Conservation (phyloP, 306 rosid genomes). For the Mimosa pudica region DNA sequence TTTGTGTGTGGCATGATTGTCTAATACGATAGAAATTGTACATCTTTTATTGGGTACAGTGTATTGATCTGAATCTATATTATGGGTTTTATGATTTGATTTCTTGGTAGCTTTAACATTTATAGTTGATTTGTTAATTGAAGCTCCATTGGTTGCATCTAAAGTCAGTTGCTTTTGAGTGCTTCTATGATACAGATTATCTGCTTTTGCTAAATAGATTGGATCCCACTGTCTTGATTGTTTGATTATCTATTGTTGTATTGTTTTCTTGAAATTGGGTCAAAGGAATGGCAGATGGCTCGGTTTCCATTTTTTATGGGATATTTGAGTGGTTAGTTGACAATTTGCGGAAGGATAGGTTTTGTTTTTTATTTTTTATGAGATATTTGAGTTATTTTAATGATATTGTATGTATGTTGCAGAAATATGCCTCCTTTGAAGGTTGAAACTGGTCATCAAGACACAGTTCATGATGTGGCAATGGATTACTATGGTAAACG, state of each 20-base stretch:
- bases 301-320: constrained; percentile 8
- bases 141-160: too few relatives aligned
- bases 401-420: constrained; percentile 20
- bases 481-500: constrained; percentile 92
- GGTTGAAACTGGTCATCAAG: constrained; percentile 86
- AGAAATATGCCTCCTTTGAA: constrained; percentile 71
- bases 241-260: neutral
- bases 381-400: neutral
- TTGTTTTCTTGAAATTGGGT: constrained; percentile 11
- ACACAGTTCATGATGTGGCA: constrained; percentile 70
- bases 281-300: neutral
- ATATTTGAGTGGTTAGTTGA: neutral
- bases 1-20: constrained; percentile 6
- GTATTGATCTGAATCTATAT: neutral
- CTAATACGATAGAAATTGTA: neutral
- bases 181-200: neutral
- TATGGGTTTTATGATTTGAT: neutral
- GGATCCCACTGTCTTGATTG: neutral
- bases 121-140: too few relatives aligned
- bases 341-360: too few relatives aligned
- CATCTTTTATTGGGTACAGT: neutral
- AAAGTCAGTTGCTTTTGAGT: too few relatives aligned
- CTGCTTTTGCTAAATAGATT: neutral
- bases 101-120: neutral
- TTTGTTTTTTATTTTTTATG: too few relatives aligned